These are phyloP conservation scores for Crithidia bombi DNA, from an alignment of 208 protist genomes.

Conservation along the genomic window DNA sequence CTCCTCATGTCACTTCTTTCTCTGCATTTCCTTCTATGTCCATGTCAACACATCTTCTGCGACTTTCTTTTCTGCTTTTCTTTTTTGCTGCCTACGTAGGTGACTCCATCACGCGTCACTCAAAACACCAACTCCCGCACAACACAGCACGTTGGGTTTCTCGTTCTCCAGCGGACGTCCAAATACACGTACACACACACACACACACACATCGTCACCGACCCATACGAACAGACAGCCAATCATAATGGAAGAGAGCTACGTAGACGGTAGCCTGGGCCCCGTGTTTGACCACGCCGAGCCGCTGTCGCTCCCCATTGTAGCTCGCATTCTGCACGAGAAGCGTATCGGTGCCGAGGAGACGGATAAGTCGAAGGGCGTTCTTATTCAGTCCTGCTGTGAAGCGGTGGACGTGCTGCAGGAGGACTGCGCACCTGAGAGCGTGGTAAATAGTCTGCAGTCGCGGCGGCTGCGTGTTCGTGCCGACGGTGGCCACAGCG, in stretches of 20 bases:
- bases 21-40: neutral
- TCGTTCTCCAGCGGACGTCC: neutral
- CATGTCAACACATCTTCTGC: neutral
- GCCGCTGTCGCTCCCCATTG: slow-evolving; percentile 74
- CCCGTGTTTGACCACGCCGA: slow-evolving; percentile 67
- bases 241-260: slow-evolving; percentile 68
- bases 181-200: slow-evolving; percentile 7
- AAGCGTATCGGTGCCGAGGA: slow-evolving; percentile 39
- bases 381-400: slow-evolving; percentile 48
- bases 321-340: slow-evolving; percentile 59
- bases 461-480: slow-evolving; percentile 45
- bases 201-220: neutral
- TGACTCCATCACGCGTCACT: too few species aligned
- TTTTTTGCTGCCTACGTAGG: too few species aligned
- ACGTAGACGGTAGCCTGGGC: slow-evolving; percentile 79
- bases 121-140: neutral
- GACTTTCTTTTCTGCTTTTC: neutral
- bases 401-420: slow-evolving; percentile 72
- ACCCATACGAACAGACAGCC: too few species aligned
- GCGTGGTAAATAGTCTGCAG: slow-evolving; percentile 25
- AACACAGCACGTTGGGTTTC: neutral
- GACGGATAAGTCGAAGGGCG: slow-evolving; percentile 30
- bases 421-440: slow-evolving; percentile 56
- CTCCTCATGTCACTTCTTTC: too few species aligned
- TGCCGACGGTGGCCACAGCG: slow-evolving; percentile 24